A percentile compares a stretch with the other conserved stretches of the same genome.
Evolutionary conservation across 139 green algal genomes (phyloP).

Genomic region (Picochlorum sp.): DNA sequence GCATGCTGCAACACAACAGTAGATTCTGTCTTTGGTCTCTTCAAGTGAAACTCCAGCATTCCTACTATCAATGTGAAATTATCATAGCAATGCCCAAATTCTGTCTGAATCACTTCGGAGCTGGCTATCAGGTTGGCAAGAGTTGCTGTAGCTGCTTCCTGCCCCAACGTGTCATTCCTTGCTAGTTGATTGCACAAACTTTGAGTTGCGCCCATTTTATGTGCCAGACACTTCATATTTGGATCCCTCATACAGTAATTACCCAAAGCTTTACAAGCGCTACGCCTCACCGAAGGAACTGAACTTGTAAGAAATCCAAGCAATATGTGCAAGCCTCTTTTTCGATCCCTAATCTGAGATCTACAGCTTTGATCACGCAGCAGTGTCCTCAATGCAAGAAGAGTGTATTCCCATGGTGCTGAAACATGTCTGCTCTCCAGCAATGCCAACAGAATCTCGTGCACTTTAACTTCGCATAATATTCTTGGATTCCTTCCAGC

Average conservation of each 20-base stretch:
- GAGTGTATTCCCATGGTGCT: no score
- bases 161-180: background rate
- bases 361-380: no score
- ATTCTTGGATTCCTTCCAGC: no score
- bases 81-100: background rate
- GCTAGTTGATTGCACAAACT: background rate
- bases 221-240: background rate
- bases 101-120: conserved; percentile 5
- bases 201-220: background rate
- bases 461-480: no score
- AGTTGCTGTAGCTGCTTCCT: conserved; percentile 15
- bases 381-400: no score
- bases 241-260: background rate
- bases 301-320: background rate
- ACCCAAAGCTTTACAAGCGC: background rate
- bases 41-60: background rate
- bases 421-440: no score
- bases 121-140: conserved; percentile 26
- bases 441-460: no score
- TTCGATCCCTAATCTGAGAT: background rate
- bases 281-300: background rate
- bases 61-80: background rate
- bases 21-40: background rate
- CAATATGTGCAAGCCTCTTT: background rate
- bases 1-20: conserved; percentile 14